Base-by-base conservation (phyloP, 2,329 filamentous ascomycete species). In the Botrytis elliptica region DNA sequence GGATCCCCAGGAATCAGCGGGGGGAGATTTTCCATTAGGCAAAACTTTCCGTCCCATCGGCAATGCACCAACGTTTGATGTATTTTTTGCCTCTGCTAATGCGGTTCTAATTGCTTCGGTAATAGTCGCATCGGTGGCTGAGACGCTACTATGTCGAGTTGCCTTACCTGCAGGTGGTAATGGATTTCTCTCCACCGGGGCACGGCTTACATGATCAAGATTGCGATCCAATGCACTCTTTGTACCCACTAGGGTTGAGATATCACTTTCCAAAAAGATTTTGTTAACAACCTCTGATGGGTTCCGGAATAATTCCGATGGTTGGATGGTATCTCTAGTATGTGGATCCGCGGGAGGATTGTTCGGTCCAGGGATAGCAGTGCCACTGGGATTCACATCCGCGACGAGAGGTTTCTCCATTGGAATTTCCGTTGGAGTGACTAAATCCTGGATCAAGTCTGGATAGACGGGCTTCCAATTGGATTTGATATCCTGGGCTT, bases 91-190 rank as follows among this genome's bases (percentile, higher is more conserved):
- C 36, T 74, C 75, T 65, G 75, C 74, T 55, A 80, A 75, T 68
- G 75, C 78, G 44, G 74, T 75, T 73, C 75, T 74, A 40, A 80
- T 75, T 22, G 75, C 75, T 72, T 79, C 75, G 29, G 77, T 78
- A 52, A 80, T 62, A 38, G 75, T 73, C 63, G 76, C 76, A 49
- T 79, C 78, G 38, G 76, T 74, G 67, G 77, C 75, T 76, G 78
- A 77, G 36, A 69, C 64, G 38, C 75, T 63, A 73, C 65, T 75
- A 74, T 77, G 77, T 73, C 69, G 77, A 65, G 72, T 52, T 67
- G 71, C 75, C 75, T 79, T 79, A 76, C 73, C 75, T 75, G 75
- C 71, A 55, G 62, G 22, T 63, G 68, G 36, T 68, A 74, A 66
- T 55, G 71, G 49, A 38, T 57, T n/a, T 12, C 63, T 40, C 44